Conservation (phyloP, 2,329 filamentous ascomycete species). For the Trichoderma atroviride region DNA sequence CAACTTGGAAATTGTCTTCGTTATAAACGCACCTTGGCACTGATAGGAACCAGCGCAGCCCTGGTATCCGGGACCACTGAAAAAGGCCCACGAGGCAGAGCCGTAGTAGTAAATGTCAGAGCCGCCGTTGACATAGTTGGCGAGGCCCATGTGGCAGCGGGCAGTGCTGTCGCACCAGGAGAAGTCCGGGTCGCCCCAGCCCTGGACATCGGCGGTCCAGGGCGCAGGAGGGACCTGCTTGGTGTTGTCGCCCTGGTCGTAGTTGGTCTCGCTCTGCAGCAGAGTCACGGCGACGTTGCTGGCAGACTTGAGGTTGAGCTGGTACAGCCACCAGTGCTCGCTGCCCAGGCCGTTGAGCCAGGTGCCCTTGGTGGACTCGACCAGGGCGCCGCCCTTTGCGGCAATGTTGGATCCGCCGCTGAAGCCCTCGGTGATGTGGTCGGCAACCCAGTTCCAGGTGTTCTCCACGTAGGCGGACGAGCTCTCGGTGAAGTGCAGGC, state of each 20-base stretch:
- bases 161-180: slow-evolving; percentile 41
- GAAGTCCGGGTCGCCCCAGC: slow-evolving; percentile 49
- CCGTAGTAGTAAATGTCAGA: slow-evolving; percentile 46
- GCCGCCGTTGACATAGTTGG: slow-evolving; percentile 47
- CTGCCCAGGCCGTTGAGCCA: slow-evolving; percentile 53
- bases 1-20: background rate
- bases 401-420: slow-evolving; percentile 51
- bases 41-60: slow-evolving; percentile 36
- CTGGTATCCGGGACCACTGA: slow-evolving; percentile 45
- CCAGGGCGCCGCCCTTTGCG: slow-evolving; percentile 51
- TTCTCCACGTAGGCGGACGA: slow-evolving; percentile 33
- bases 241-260: slow-evolving; percentile 41
- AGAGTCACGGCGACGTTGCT: slow-evolving; percentile 54
- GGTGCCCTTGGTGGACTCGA: slow-evolving; percentile 52
- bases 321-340: slow-evolving; percentile 62
- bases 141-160: slow-evolving; percentile 47
- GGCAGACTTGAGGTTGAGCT: slow-evolving; percentile 56
- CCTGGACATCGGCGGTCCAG: slow-evolving; percentile 41
- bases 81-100: slow-evolving; percentile 49
- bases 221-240: slow-evolving; percentile 42
- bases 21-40: slow-evolving; percentile 38
- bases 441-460: slow-evolving; percentile 47
- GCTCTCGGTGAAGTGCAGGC: slow-evolving; percentile 51
- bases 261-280: slow-evolving; percentile 58
- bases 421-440: slow-evolving; percentile 54